Percentiles rank a stretch among this genome's conserved stretches.
These are phyloP conservation scores for Acidiella bohemica DNA, from an alignment of 495 filamentous ascomycete species.

Conservation along the genomic window DNA sequence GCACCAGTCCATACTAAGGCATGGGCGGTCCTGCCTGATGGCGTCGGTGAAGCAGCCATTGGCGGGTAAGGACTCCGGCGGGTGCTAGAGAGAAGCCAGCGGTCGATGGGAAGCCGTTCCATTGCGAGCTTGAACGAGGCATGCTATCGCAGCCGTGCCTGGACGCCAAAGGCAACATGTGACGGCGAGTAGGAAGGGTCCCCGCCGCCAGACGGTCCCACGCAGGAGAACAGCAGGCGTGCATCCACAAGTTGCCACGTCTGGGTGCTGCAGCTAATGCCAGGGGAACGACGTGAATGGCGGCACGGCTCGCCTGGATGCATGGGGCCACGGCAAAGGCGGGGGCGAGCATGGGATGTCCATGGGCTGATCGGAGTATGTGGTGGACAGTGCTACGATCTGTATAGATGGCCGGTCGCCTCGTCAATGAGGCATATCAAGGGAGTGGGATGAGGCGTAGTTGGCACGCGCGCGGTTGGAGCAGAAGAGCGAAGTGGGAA, in stretches of 20 bases:
- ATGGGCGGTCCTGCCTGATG: constrained; percentile 17
- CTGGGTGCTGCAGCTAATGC: constrained; percentile 4
- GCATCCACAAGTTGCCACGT: constrained; percentile 12
- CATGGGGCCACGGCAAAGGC: too few species aligned
- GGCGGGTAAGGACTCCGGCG: background rate
- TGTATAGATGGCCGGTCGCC: too few species aligned
- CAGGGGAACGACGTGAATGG: background rate
- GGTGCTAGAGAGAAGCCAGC: too few species aligned
- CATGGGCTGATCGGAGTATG: too few species aligned
- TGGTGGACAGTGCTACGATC: too few species aligned
- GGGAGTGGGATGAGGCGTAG: too few species aligned
- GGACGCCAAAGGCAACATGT: background rate
- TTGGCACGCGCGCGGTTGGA: too few species aligned
- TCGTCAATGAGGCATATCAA: too few species aligned
- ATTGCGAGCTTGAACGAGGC: background rate
- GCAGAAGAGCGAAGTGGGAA: too few species aligned
- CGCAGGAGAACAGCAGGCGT: background rate
- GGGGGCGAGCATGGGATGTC: too few species aligned
- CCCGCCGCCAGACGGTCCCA: background rate
- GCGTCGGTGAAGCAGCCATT: constrained; percentile 11
- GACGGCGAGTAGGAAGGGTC: constrained; percentile 3
- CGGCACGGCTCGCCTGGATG: constrained; percentile 6
- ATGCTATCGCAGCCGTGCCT: background rate
- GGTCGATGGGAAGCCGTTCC: too few species aligned
- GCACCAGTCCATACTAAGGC: too few species aligned